A percentile compares a stretch with the other conserved stretches of the same genome.
Evolutionary conservation across 257 asterid genomes (phyloP).

Genomic region (Solanum peruvianum): DNA sequence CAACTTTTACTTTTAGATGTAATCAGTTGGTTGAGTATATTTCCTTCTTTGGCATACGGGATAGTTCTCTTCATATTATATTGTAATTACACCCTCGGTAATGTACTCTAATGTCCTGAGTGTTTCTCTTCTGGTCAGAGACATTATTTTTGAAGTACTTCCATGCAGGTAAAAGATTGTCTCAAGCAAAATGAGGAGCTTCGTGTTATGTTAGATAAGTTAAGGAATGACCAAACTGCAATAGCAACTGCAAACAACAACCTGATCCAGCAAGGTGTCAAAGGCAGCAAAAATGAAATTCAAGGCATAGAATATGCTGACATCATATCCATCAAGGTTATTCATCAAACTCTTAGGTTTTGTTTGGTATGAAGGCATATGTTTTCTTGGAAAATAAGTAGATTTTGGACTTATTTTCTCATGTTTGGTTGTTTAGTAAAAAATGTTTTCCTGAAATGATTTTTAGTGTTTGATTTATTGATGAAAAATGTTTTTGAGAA

Average conservation of each 20-base stretch:
- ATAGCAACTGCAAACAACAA: conserved; percentile 21
- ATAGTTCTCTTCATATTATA: neutral
- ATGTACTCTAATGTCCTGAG: neutral
- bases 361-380: too few species aligned
- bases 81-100: neutral
- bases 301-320: conserved; percentile 30
- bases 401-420: too few species aligned
- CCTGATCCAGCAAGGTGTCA: conserved; percentile 18
- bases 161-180: conserved; percentile 63
- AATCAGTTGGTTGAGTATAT: neutral
- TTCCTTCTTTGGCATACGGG: neutral
- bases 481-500: too few species aligned
- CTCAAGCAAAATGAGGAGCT: conserved; percentile 78
- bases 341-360: neutral
- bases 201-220: conserved; percentile 53
- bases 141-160: neutral
- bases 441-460: too few species aligned
- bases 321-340: conserved; percentile 53
- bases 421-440: too few species aligned
- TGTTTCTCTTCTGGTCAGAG: neutral
- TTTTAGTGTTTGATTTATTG: too few species aligned
- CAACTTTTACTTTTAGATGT: neutral
- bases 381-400: too few species aligned
- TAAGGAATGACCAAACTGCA: conserved; percentile 52
- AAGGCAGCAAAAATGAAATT: conserved; percentile 20